phyloP scores from a whole-genome alignment of 2,329 filamentous ascomycete species.

The Penicillium olsonii region DNA sequence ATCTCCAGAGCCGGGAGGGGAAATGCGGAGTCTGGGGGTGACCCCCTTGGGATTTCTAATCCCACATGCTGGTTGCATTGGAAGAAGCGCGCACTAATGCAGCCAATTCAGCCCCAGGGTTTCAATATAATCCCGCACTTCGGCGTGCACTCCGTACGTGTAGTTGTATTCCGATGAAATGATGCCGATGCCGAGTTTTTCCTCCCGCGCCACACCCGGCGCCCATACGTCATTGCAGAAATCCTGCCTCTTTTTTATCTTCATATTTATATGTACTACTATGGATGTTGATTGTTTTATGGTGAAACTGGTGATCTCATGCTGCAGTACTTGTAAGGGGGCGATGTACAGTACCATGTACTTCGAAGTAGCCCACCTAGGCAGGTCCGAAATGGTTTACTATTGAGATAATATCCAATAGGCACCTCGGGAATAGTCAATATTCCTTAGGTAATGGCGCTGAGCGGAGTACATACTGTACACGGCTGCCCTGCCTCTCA shows the following conservation, averaged over 20 bases:
- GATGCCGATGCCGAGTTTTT: conserved; percentile 1
- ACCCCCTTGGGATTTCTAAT: background rate
- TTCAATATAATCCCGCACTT: background rate
- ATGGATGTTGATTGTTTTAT: no score
- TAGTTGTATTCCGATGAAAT: background rate
- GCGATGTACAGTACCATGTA: no score
- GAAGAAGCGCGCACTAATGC: background rate
- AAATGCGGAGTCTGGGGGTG: conserved; percentile 22
- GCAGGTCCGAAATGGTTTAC: no score
- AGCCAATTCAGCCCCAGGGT: background rate
- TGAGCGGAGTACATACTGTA: no score
- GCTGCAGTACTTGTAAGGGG: background rate
- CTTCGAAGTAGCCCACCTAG: no score
- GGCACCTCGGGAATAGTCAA: background rate
- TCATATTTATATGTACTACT: no score
- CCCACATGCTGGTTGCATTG: background rate
- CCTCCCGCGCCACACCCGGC: conserved; percentile 9
- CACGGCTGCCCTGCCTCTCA: no score
- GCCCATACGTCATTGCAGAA: conserved; percentile 8
- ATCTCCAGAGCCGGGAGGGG: conserved; percentile 11
- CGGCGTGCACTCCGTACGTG: background rate
- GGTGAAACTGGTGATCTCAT: background rate
- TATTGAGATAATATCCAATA: no score
- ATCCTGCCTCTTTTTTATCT: no score
- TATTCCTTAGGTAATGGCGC: background rate